A percentile compares a stretch with the other conserved stretches of the same genome.
phyloP scores from a whole-genome alignment of 306 rosid genomes.

The Vachellia collinsii region DNA sequence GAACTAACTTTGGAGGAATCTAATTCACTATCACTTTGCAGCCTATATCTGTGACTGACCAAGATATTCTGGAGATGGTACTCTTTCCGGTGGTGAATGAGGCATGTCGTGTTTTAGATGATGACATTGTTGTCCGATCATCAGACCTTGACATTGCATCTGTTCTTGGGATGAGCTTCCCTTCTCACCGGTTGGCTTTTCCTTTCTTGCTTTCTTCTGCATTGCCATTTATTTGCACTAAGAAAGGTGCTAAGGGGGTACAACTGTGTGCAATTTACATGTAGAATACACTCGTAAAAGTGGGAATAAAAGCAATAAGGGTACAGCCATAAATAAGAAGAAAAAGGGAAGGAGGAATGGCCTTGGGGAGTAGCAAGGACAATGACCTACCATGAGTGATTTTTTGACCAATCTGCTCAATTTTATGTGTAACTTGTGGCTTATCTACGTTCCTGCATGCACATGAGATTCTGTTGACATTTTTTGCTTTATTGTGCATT shows the following conservation, averaged over 20 bases:
- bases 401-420: neutral
- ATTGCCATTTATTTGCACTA: neutral
- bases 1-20: slow-evolving; percentile 5
- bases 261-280: neutral
- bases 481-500: slow-evolving; percentile 2
- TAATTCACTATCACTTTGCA: slow-evolving; percentile 42
- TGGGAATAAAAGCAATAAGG: slow-evolving; percentile 5
- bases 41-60: slow-evolving; percentile 83
- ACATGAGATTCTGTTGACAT: neutral
- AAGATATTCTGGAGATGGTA: slow-evolving; percentile 88
- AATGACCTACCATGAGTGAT: neutral
- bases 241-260: neutral
- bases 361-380: neutral
- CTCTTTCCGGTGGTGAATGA: slow-evolving; percentile 95
- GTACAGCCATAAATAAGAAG: neutral
- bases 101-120: slow-evolving; percentile 92
- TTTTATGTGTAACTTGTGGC: neutral
- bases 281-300: neutral
- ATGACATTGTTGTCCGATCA: slow-evolving; percentile 78
- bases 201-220: neutral
- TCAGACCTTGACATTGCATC: slow-evolving; percentile 92
- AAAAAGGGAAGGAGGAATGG: neutral
- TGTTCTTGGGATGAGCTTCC: slow-evolving; percentile 99
- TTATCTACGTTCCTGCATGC: neutral
- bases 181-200: slow-evolving; percentile 65